Evolutionary conservation across 2,329 filamentous ascomycete genomes (phyloP).

Genomic region (Fusarium sp.): DNA sequence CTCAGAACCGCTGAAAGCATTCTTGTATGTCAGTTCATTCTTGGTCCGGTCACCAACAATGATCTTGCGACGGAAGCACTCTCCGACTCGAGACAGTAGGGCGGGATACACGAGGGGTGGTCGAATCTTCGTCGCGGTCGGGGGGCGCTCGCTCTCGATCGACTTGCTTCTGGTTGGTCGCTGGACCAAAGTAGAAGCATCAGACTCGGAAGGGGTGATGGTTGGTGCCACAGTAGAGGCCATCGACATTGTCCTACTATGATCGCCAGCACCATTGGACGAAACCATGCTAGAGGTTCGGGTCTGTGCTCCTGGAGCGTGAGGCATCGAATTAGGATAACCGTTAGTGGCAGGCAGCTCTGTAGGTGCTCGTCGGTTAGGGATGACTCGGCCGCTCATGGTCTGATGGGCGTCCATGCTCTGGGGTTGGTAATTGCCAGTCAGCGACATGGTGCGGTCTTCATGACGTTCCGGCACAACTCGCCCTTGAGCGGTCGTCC

Average conservation of each 20-base stretch:
- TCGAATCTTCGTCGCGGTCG: conserved; percentile 69
- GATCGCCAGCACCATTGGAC: conserved; percentile 60
- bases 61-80: conserved; percentile 92
- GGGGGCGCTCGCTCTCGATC: conserved; percentile 66
- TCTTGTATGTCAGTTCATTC: conserved; percentile 97
- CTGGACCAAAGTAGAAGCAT: conserved; percentile 63
- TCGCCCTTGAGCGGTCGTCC: conserved; percentile 90
- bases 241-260: conserved; percentile 86
- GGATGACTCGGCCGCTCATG: conserved; percentile 92
- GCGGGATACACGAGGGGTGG: conserved; percentile 94
- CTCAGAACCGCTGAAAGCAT: conserved; percentile 94
- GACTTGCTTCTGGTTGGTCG: conserved; percentile 69
- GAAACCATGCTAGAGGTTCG: conserved; percentile 72
- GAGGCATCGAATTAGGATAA: conserved; percentile 53
- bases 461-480: conserved; percentile 92
- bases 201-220: conserved; percentile 70
- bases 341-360: conserved; percentile 55
- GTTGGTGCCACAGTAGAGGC: conserved; percentile 83
- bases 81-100: conserved; percentile 89
- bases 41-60: conserved; percentile 89
- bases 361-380: conserved; percentile 68
- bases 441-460: conserved; percentile 97
- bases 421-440: conserved; percentile 74
- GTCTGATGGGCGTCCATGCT: conserved; percentile 88
- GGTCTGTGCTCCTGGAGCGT: conserved; percentile 65